Conservation (phyloP, 1,139 yeast genomes). For the Kurtzmaniella quercitrusa region DNA sequence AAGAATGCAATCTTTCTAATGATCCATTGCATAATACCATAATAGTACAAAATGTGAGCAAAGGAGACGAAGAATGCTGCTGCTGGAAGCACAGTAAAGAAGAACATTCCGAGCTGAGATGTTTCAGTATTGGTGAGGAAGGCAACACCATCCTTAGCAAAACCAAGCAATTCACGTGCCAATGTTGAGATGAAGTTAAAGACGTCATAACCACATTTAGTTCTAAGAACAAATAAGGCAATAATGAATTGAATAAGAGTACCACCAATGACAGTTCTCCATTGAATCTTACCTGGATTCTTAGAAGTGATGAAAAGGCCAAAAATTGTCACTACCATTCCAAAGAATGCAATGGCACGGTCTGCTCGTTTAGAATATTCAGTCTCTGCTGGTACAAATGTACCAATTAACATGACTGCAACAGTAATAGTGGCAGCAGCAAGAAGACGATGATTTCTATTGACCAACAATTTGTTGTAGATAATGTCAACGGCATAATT, state of each 20-base stretch:
- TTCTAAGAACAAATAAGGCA: slow-evolving; percentile 60
- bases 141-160: slow-evolving; percentile 61
- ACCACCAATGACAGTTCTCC: slow-evolving; percentile 65
- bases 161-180: slow-evolving; percentile 59
- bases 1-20: slow-evolving; percentile 56
- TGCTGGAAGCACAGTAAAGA: slow-evolving; percentile 59
- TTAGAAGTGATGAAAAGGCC: slow-evolving; percentile 46
- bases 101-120: slow-evolving; percentile 44
- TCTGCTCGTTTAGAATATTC: slow-evolving; percentile 46
- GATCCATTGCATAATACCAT: slow-evolving; percentile 60
- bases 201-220: slow-evolving; percentile 58
- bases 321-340: slow-evolving; percentile 47
- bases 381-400: slow-evolving; percentile 53
- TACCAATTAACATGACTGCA: slow-evolving; percentile 49
- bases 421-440: slow-evolving; percentile 45
- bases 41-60: slow-evolving; percentile 59
- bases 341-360: slow-evolving; percentile 59
- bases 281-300: slow-evolving; percentile 44
- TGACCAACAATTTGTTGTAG: slow-evolving; percentile 33
- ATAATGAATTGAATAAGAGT: slow-evolving; percentile 59
- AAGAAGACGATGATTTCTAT: slow-evolving; percentile 35
- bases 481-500: slow-evolving; percentile 32
- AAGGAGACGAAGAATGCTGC: slow-evolving; percentile 64
- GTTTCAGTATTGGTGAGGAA: slow-evolving; percentile 46
- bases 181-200: slow-evolving; percentile 59